Evolutionary conservation across 2,329 filamentous ascomycete genomes (phyloP).

Genomic region (Podosphaera fusca): DNA sequence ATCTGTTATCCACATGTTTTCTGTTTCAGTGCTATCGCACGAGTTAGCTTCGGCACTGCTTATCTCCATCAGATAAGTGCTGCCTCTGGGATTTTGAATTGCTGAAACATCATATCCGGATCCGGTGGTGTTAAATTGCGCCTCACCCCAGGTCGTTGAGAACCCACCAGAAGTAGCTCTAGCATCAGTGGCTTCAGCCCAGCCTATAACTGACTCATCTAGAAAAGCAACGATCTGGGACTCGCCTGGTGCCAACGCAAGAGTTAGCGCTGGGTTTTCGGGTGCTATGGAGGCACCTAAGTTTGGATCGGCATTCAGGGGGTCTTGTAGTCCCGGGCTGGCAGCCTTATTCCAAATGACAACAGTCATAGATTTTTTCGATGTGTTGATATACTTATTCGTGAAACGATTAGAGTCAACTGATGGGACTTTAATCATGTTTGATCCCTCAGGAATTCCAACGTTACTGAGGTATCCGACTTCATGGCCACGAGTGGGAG

Average conservation of each 20-base stretch:
- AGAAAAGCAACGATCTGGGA: constrained; percentile 12
- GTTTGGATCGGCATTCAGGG: not conserved
- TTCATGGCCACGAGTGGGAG: not conserved
- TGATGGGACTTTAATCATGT: constrained; percentile 12
- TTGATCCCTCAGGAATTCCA: constrained; percentile 13
- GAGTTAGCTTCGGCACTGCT: constrained; percentile 7
- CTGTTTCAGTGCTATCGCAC: constrained; percentile 10
- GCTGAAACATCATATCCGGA: constrained; percentile 14
- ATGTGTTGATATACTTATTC: constrained; percentile 11
- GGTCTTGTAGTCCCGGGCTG: not conserved
- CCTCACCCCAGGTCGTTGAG: constrained; percentile 12
- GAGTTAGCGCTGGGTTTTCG: constrained; percentile 9
- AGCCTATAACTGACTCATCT: constrained; percentile 12
- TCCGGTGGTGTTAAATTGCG: constrained; percentile 9
- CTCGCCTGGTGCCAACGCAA: constrained; percentile 8
- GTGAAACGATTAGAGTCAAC: constrained; percentile 9
- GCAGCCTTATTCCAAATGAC: constrained; percentile 14
- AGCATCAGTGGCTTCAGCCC: constrained; percentile 5
- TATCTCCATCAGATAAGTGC: constrained; percentile 15
- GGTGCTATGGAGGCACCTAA: constrained; percentile 8
- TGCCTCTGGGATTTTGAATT: constrained; percentile 13
- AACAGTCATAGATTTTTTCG: constrained; percentile 8
- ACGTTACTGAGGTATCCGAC: constrained; percentile 11
- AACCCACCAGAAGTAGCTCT: constrained; percentile 8
- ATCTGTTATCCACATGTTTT: constrained; percentile 14